Evolutionary conservation across 2,329 filamentous ascomycete species (phyloP), one percentile per base, ranked within the genome.

Genomic region (Cercospora sp.): DNA sequence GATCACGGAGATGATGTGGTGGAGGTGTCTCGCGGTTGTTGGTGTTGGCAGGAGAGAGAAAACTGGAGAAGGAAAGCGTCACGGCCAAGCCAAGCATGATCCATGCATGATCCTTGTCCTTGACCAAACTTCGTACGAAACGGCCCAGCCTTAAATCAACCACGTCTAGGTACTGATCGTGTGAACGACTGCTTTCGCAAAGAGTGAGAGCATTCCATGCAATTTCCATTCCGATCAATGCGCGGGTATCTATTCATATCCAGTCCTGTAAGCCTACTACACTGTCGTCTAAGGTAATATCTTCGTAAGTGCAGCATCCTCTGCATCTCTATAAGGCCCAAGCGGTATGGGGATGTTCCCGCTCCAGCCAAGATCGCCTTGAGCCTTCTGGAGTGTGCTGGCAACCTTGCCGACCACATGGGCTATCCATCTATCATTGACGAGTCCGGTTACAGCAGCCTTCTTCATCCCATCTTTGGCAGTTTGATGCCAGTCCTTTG

Each of bases 381-480:
- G 80, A 36, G 81, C 81, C 26, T 78, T 80, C 75, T 85, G 83
- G 61, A 86, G 66, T 72, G 82, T 84, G 68, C 76, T 78, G 66
- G 82, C 83, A 3, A 84, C 76, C 69, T 83, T 85, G 4, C 85
- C 84, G 0, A 86, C 83, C 70, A 86, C 72, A 73, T 81, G 83
- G 39, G 84, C 84, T 71, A 87, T 85, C 84, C 84, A 86, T 20
- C 83, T 77, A 72, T 87, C 85, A 71, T 86, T 86, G 4, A 83
- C 81, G 39, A 85, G 79, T 1, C 80, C 81, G 39, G 75, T 81
- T 0, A 83, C 80, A 1, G 81, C 77, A 0, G 78, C 81, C 71
- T 82, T 84, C 75, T 83, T 84, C 75, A 84, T 80, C 0, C 81
- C 81, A 33, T 82, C 81, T 63, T 80, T 81, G 18, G 81, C 79